Conservation (phyloP, 129 eudicot genomes). For the Flaveria linearis region DNA sequence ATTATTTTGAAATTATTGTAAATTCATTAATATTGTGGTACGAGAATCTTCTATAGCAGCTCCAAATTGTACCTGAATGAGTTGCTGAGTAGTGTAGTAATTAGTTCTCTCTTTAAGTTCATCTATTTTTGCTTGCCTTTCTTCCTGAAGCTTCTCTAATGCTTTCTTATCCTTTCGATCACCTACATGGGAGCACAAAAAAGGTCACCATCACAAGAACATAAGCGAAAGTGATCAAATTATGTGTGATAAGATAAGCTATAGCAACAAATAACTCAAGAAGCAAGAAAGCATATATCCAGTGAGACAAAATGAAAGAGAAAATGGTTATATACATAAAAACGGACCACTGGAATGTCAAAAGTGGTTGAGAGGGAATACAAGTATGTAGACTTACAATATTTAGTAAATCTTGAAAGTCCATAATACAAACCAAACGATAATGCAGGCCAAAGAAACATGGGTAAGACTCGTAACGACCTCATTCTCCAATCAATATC, state of each 20-base stretch:
- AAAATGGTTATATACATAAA: not conserved
- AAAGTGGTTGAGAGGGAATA: not conserved
- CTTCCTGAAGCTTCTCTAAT: constrained; percentile 75
- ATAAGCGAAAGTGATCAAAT: not conserved
- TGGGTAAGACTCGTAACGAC: constrained; percentile 73
- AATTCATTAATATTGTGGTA: not conserved
- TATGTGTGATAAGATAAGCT: too few relatives aligned
- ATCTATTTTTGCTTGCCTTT: constrained; percentile 84
- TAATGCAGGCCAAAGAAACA: constrained; percentile 77
- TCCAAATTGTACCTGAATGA: constrained; percentile 75
- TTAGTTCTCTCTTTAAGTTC: constrained; percentile 91
- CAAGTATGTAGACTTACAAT: constrained; percentile 51
- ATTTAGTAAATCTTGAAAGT: constrained; percentile 50
- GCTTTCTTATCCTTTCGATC: constrained; percentile 78
- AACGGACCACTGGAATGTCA: not conserved
- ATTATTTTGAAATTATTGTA: not conserved
- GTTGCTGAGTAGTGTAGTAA: constrained; percentile 90
- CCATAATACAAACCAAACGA: constrained; percentile 48
- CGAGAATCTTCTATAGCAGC: not conserved
- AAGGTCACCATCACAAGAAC: not conserved
- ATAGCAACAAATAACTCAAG: not conserved
- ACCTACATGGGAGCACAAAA: constrained; percentile 45
- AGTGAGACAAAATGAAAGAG: not conserved
- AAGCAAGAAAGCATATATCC: too few relatives aligned
- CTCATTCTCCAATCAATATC: constrained; percentile 80